phyloP scores from a whole-genome alignment of 2,329 filamentous ascomycete species.

The Xylaria sp. region DNA sequence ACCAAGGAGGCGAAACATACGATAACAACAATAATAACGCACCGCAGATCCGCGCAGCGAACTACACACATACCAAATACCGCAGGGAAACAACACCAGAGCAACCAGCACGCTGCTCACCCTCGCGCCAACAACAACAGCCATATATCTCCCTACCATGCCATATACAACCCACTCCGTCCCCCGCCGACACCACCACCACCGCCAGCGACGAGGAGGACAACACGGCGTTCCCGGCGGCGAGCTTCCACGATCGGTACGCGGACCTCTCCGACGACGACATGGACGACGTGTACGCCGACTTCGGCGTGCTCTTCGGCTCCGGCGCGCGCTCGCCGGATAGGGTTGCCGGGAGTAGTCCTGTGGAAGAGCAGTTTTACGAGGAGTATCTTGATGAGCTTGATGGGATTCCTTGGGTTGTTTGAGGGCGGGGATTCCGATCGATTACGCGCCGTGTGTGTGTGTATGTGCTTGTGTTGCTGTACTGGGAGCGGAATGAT shows the following conservation, averaged over 20 bases:
- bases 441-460: not conserved
- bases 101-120: not conserved
- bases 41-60: not conserved
- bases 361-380: slow-evolving; percentile 57
- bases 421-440: slow-evolving; percentile 23
- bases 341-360: slow-evolving; percentile 40
- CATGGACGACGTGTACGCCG: slow-evolving; percentile 64
- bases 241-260: slow-evolving; percentile 59
- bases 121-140: not conserved
- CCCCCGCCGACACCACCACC: slow-evolving; percentile 1
- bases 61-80: not conserved
- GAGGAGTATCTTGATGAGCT: slow-evolving; percentile 68
- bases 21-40: not conserved
- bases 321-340: slow-evolving; percentile 41
- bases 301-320: slow-evolving; percentile 65
- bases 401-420: slow-evolving; percentile 64
- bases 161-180: not conserved
- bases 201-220: slow-evolving; percentile 56
- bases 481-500: not conserved
- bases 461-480: not conserved
- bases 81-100: slow-evolving; percentile 1
- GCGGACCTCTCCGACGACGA: slow-evolving; percentile 56
- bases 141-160: not conserved
- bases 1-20: not conserved
- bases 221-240: slow-evolving; percentile 59